phyloP scores from a whole-genome alignment of 106 monocot species.

The Allium cepa region DNA sequence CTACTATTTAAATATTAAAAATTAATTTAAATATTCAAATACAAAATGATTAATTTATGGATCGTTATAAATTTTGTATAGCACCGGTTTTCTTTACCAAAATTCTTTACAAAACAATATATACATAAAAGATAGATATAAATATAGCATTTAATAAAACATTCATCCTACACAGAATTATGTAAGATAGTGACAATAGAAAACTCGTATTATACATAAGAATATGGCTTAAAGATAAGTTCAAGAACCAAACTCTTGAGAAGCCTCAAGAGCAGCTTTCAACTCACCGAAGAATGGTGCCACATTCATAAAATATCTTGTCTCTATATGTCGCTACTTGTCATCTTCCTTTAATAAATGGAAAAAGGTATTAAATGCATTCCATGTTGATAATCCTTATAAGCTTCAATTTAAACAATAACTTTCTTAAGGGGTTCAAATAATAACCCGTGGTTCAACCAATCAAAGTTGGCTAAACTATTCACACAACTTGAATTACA shows the following conservation, averaged over 20 bases:
- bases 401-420: neutral
- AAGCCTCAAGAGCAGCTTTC: conserved; percentile 65
- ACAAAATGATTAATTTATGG: too few relatives aligned
- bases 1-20: too few relatives aligned
- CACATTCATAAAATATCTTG: conserved; percentile 16
- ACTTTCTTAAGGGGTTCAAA: neutral
- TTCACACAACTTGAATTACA: conserved; percentile 1
- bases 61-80: conserved; percentile 78
- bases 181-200: too few relatives aligned
- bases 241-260: conserved; percentile 56
- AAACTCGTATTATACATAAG: neutral
- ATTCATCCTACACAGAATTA: too few relatives aligned
- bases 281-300: conserved; percentile 86
- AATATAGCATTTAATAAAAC: too few relatives aligned
- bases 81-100: conserved; percentile 61
- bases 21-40: too few relatives aligned
- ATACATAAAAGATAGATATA: too few relatives aligned
- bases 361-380: neutral
- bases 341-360: neutral
- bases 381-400: neutral
- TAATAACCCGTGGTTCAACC: conserved; percentile 19
- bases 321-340: conserved; percentile 8
- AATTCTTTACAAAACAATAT: conserved; percentile 41
- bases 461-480: conserved; percentile 12
- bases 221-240: neutral